These are phyloP conservation scores for Colletotrichum musae DNA, from an alignment of 2,329 filamentous ascomycete species.

Conservation along the genomic window DNA sequence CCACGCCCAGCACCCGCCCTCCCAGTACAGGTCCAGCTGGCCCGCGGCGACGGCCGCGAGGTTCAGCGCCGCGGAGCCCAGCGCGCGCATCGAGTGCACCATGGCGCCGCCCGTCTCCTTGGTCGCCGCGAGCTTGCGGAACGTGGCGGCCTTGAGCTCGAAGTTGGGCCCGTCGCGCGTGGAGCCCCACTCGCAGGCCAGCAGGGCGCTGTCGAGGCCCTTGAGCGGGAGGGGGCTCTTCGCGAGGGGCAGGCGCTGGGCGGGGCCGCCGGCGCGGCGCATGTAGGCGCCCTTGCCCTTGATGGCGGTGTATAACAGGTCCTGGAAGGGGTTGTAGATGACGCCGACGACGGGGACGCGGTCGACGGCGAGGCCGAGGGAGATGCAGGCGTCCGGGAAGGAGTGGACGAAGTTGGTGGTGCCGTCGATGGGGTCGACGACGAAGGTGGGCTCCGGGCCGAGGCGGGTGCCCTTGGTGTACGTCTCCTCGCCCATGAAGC, in stretches of 20 bases:
- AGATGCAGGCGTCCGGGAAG: constrained; percentile 82
- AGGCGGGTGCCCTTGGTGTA: constrained; percentile 77
- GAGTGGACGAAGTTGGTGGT: constrained; percentile 87
- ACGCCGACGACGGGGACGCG: constrained; percentile 77
- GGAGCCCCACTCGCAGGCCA: constrained; percentile 82
- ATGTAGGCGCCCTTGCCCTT: constrained; percentile 76
- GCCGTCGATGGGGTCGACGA: constrained; percentile 87
- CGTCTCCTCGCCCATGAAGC: constrained; percentile 84
- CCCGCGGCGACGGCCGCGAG: constrained; percentile 80
- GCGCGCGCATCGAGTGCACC: constrained; percentile 80
- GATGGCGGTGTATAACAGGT: constrained; percentile 78
- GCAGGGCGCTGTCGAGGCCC: constrained; percentile 73
- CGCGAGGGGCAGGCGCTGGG: constrained; percentile 57
- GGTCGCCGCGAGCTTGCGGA: constrained; percentile 70
- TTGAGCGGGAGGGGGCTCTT: constrained; percentile 68
- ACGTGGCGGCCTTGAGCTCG: constrained; percentile 77
- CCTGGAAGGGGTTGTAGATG: constrained; percentile 84
- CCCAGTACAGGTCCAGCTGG: constrained; percentile 83
- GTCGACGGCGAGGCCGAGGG: constrained; percentile 78
- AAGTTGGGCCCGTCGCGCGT: constrained; percentile 79
- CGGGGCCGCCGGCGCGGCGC: constrained; percentile 59
- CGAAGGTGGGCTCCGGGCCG: constrained; percentile 79
- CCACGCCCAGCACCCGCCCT: constrained; percentile 89
- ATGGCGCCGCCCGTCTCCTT: constrained; percentile 78
- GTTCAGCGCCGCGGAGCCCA: constrained; percentile 83